A percentile compares a stretch with the other conserved stretches of the same genome.
These are phyloP conservation scores for Trichothecium roseum DNA, from an alignment of 2,329 filamentous ascomycete species.

Conservation along the genomic window DNA sequence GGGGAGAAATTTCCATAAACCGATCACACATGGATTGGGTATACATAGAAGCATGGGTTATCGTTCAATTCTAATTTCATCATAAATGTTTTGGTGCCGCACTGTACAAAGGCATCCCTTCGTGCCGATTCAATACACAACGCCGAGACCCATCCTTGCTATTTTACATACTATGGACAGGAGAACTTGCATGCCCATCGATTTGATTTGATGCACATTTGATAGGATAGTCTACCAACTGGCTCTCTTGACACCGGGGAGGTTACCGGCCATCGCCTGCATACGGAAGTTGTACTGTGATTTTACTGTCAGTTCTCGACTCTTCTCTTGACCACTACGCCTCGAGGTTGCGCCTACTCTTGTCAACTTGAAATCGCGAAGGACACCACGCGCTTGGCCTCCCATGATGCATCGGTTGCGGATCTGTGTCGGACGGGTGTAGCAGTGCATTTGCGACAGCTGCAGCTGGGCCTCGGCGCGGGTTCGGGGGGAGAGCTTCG, in stretches of 20 bases:
- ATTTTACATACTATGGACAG: too few relatives aligned
- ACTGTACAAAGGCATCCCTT: background rate
- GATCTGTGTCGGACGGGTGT: slow-evolving; percentile 88
- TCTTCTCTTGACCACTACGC: background rate
- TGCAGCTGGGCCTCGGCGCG: slow-evolving; percentile 90
- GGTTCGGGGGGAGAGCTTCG: slow-evolving; percentile 67
- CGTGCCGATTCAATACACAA: background rate
- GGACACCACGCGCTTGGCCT: slow-evolving; percentile 82
- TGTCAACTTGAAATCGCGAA: slow-evolving; percentile 85
- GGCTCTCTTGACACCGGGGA: slow-evolving; percentile 92
- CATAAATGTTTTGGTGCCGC: background rate
- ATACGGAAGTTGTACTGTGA: slow-evolving; percentile 82
- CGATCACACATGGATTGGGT: too few relatives aligned
- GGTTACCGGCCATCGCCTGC: slow-evolving; percentile 72
- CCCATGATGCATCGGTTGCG: slow-evolving; percentile 87
- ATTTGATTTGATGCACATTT: too few relatives aligned
- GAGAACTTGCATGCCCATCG: too few relatives aligned
- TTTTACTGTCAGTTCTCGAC: slow-evolving; percentile 14
- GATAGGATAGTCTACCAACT: slow-evolving; percentile 80
- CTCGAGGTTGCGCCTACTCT: slow-evolving; percentile 51
- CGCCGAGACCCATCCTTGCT: too few relatives aligned
- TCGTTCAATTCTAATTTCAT: too few relatives aligned
- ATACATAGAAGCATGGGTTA: too few relatives aligned
- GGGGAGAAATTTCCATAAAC: too few relatives aligned
- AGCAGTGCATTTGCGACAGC: slow-evolving; percentile 89